Evolutionary conservation across 768 basidiomycete genomes (phyloP).

Genomic region (Hygrocybe coccinea): DNA sequence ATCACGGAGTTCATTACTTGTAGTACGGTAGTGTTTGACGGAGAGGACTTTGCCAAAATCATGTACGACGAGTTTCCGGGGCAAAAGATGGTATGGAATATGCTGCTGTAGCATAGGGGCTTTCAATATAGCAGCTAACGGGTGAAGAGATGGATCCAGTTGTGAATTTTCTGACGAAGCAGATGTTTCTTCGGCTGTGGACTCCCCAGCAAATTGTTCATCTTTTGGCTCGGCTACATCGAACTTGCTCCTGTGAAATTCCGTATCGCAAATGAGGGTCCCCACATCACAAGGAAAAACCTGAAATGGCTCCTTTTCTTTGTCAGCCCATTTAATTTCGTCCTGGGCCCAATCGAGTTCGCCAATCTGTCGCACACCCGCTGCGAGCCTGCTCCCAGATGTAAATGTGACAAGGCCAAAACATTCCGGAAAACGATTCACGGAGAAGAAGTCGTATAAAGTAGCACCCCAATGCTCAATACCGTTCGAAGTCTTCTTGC

Average conservation of each 20-base stretch:
- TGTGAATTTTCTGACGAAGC: no score
- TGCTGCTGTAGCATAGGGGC: no score
- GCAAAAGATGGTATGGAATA: conserved; percentile 24
- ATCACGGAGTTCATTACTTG: conserved; percentile 15
- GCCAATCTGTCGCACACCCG: not conserved
- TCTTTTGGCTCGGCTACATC: no score
- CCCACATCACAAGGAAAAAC: conserved; percentile 29
- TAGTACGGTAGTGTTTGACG: conserved; percentile 4
- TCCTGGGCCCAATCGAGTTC: conserved; percentile 31
- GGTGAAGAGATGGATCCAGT: no score
- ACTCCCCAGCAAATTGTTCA: no score
- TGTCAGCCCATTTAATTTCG: conserved; percentile 29
- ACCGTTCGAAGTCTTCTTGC: no score
- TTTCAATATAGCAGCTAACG: no score
- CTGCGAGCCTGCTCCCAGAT: not conserved
- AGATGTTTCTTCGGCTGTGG: no score
- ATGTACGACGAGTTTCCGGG: conserved; percentile 40
- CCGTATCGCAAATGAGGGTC: conserved; percentile 17
- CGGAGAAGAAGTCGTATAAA: no score
- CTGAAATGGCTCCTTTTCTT: conserved; percentile 30
- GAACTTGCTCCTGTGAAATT: not conserved
- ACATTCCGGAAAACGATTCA: no score
- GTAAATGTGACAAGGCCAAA: not conserved
- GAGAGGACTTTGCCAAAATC: conserved; percentile 37
- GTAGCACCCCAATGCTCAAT: no score